These are phyloP conservation scores for Jamesozyma lodderae DNA, from an alignment of 805 yeast genomes.

Conservation along the genomic window DNA sequence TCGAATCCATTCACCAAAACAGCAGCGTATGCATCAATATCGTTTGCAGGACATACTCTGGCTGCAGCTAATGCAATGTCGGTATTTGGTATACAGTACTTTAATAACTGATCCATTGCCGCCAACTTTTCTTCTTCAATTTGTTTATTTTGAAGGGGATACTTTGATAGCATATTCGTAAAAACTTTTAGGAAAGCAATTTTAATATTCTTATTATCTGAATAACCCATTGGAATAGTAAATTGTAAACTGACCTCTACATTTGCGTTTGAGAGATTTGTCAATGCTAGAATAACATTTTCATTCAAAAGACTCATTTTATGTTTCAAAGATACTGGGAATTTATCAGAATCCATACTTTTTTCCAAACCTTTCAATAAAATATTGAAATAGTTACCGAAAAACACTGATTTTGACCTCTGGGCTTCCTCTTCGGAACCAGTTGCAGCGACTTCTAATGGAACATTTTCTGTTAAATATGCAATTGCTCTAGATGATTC, in stretches of 20 bases:
- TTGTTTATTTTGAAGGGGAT: constrained; percentile 19
- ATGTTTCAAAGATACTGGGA: constrained; percentile 37
- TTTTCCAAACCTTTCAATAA: constrained; percentile 37
- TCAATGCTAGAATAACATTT: constrained; percentile 53
- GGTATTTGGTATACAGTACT: constrained; percentile 30
- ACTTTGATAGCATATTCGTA: constrained; percentile 46
- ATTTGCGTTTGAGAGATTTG: constrained; percentile 63
- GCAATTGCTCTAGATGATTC: constrained; percentile 56
- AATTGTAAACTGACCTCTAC: constrained; percentile 67
- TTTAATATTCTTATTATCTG: constrained; percentile 54
- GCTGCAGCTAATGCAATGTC: constrained; percentile 45
- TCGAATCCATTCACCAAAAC: constrained; percentile 51
- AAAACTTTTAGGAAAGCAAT: constrained; percentile 72
- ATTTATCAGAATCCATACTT: constrained; percentile 29
- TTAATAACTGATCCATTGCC: constrained; percentile 26
- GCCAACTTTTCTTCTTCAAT: constrained; percentile 23
- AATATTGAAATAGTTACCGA: constrained; percentile 63
- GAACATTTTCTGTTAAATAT: constrained; percentile 43
- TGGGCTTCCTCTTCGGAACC: constrained; percentile 43
- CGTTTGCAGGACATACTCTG: constrained; percentile 54
- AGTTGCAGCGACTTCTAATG: constrained; percentile 52
- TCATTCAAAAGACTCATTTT: constrained; percentile 51
- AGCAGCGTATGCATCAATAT: constrained; percentile 62
- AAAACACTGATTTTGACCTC: constrained; percentile 50
- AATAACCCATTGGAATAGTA: constrained; percentile 73